phyloP scores from a whole-genome alignment of 1,284 basidiomycete species.

The Pseudozyma flocculosa region DNA sequence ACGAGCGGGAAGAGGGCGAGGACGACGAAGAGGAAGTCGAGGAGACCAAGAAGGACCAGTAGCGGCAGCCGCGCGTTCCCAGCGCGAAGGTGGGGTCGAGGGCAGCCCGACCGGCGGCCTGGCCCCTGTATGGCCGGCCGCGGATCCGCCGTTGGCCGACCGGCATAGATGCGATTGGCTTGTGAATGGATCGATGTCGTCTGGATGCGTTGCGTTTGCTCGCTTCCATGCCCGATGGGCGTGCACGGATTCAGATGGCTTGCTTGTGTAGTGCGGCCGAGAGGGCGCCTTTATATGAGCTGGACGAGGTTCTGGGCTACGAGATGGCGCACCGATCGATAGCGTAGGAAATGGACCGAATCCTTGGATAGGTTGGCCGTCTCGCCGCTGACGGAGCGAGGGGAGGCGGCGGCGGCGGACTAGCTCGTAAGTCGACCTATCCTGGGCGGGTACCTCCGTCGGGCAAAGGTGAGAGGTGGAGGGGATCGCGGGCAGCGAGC shows the following conservation, averaged over 20 bases:
- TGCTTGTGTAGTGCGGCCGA: no score
- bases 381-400: conserved; percentile 21
- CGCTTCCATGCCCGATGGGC: no score
- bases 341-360: conserved; percentile 49
- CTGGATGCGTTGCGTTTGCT: no score
- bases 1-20: conserved; percentile 53
- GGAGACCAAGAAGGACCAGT: conserved; percentile 31
- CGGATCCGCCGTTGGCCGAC: no score
- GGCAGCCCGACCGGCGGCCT: no score
- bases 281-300: background rate
- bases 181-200: no score
- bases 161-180: no score
- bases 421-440: no score
- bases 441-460: no score
- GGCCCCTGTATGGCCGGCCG: no score
- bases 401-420: background rate
- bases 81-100: no score
- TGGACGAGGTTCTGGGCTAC: conserved; percentile 7
- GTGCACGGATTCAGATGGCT: no score
- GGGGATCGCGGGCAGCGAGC: background rate
- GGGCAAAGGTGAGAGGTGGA: background rate
- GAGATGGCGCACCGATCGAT: conserved; percentile 38
- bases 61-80: background rate
- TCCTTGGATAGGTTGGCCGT: conserved; percentile 29
- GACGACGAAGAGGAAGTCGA: conserved; percentile 48